Evolutionary conservation across 1,139 yeast species (phyloP), one percentile per base, ranked within the genome.

Genomic region (Suhomyces coccinellae): DNA sequence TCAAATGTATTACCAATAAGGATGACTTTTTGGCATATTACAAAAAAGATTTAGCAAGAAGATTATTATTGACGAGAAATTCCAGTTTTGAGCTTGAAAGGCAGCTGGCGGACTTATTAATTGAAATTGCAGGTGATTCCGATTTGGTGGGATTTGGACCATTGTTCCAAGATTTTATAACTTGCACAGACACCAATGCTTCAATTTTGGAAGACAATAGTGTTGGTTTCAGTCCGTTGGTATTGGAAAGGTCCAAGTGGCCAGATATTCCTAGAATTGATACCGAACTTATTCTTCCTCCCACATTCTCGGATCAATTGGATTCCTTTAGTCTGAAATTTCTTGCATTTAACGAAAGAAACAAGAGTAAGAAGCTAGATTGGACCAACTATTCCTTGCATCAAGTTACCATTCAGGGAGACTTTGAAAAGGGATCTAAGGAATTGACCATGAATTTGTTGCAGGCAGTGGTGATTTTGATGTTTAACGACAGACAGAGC

Each of bases 231-330:
- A 56, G 49, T 31, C 71, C 73, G 0, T 50, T 71, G 38, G 56
- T 73, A 2, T 59, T 74, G 36, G 70, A 67, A 42, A 64, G 64
- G 50, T 59, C 62, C 31, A 53, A 60, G 40, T 74, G 79, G 79
- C 77, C 78, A 0, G 76, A 68, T 31, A 61, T 72, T 10, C 77
- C 78, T 2, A 61, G 61, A 20, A 54, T 49, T 28, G 64, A 59
- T 14, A 38, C 52, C 1, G 58, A 56, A 7, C 36, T 57, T 1
- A 29, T 35, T 3, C 40, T 54, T 17, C 57, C 57, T 5, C 14
- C 36, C 2, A 33, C 36, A 9, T 48, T 53, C 17, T 12, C 50
- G 4, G n/a, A 36, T 4, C 12, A 46, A 9, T 36, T 55, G 37
- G 52, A 48, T 29, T 46, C 45, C 13, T 55, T 54, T 36, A 39